These are phyloP conservation scores for Floccularia luteovirens DNA, from an alignment of 768 basidiomycete species.

Conservation along the genomic window DNA sequence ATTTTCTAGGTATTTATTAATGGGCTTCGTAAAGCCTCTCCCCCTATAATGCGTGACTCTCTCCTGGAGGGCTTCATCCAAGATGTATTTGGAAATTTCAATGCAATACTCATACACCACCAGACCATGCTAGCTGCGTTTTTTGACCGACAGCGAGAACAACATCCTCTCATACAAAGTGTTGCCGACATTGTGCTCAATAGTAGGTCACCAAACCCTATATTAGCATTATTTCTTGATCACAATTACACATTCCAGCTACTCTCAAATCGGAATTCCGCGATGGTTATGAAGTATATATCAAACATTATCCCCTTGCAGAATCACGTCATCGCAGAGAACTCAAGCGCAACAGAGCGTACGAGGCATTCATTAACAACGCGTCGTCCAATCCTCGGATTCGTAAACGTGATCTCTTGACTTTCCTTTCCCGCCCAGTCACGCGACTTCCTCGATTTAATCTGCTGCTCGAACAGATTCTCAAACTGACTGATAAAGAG, in stretches of 20 bases:
- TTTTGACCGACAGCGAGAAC: conserved; percentile 76
- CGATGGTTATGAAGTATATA: conserved; percentile 69
- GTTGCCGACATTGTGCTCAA: conserved; percentile 84
- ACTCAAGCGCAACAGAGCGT: conserved; percentile 57
- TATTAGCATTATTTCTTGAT: conserved; percentile 11
- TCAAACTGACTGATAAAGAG: conserved; percentile 58
- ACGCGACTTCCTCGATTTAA: conserved; percentile 81
- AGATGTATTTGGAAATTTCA: conserved; percentile 82
- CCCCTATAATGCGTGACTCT: conserved; percentile 55
- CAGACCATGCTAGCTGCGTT: conserved; percentile 62
- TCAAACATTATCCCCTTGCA: conserved; percentile 83
- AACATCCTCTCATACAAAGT: conserved; percentile 76
- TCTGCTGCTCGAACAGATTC: conserved; percentile 63
- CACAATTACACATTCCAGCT: conserved; percentile 22
- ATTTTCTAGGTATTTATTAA: conserved; percentile 60
- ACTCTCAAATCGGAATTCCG: conserved; percentile 44
- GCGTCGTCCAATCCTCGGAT: conserved; percentile 58
- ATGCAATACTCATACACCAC: conserved; percentile 60
- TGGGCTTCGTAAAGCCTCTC: conserved; percentile 49
- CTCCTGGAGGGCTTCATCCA: conserved; percentile 58
- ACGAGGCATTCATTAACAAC: conserved; percentile 59
- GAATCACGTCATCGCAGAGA: conserved; percentile 79
- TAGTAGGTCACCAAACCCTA: conserved; percentile 30
- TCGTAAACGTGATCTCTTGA: conserved; percentile 70
- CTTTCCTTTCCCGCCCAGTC: conserved; percentile 80